These are phyloP conservation scores for Suhomyces ambrosiae DNA, from an alignment of 1,139 yeast genomes.

Conservation along the genomic window DNA sequence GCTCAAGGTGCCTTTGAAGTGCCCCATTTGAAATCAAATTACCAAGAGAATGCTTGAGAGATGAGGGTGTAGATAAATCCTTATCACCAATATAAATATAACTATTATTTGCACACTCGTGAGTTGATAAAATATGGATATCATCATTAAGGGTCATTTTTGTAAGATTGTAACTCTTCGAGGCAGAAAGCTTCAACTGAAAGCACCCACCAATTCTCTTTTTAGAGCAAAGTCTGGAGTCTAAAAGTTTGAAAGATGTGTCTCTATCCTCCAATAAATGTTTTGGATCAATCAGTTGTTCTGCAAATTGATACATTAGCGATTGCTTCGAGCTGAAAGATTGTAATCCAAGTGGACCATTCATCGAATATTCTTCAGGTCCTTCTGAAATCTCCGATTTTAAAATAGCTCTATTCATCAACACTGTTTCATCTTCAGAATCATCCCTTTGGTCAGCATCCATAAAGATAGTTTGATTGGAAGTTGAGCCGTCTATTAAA, in stretches of 20 bases:
- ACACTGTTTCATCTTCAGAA: conserved; percentile 28
- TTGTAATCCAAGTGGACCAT: conserved; percentile 1
- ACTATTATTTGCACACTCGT: conserved; percentile 51
- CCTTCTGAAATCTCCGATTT: background rate
- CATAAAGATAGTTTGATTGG: conserved; percentile 63
- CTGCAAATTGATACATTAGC: conserved; percentile 68
- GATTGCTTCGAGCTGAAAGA: conserved; percentile 35
- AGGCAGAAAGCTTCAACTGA: conserved; percentile 46
- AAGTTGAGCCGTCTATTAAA: conserved; percentile 55
- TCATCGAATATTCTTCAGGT: conserved; percentile 1
- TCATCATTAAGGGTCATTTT: conserved; percentile 41
- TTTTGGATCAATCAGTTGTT: conserved; percentile 45
- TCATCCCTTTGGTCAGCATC: conserved; percentile 45
- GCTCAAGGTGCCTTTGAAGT: conserved; percentile 32
- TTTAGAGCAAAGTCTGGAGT: conserved; percentile 36
- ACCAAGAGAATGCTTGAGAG: conserved; percentile 41
- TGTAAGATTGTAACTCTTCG: conserved; percentile 41
- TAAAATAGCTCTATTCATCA: background rate
- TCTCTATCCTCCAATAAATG: conserved; percentile 5
- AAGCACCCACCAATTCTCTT: conserved; percentile 46
- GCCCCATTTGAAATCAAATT: conserved; percentile 42
- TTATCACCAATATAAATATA: conserved; percentile 65
- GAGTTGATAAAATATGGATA: conserved; percentile 42
- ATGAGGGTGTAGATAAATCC: conserved; percentile 42
- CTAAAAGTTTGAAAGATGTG: conserved; percentile 21